Base-by-base conservation (phyloP, 306 rosid species). In the Cyamopsis tetragonoloba region DNA sequence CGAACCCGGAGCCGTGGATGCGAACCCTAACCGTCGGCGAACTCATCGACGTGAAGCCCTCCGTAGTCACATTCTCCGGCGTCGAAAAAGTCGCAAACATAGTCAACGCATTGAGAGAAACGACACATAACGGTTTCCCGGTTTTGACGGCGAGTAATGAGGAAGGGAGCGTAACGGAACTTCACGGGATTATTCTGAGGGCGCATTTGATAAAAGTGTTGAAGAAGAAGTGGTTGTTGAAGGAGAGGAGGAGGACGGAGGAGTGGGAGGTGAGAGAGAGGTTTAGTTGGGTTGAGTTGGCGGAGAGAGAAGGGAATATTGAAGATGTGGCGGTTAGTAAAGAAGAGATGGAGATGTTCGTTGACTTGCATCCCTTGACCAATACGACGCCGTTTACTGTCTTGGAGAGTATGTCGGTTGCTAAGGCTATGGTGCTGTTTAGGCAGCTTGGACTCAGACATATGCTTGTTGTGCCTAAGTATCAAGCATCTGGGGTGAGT, bases 251-350 rank as follows among this genome's bases (percentile, higher is more conserved):
- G 78, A 88, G 84, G 71, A 88, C 91, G 13, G 91, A 85, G 77
- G 97, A 88, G 2, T 91, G 93, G 95, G 97, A 91, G 70, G 97
- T 86, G 73, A 88, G 83, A 64, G 96, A 85, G 75, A 91, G 86
- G 30, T 91, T 88, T 41, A 84, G 85, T 2, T 85, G 78, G 75
- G 85, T 91, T 14, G 97, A 91, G 11, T 50, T 91, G 61, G 91
- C 93, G 0, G 95, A 85, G 78, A 89, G 95, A 75, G 83, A 76
- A 74, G 81, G 72, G 14, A 88, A 77, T 28, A 86, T 91, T 22
- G 89, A 86, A 56, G 96, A 86, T 70, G 96, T 85, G 59, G 83
- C 76, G 3, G 88, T 91, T 74, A 80, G 84, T 24, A 85, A 79
- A 3, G 81, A 81, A 5, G 91, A 91, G 76, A 86, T 91, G 97